Base-by-base conservation (phyloP, 2,329 filamentous ascomycete genomes). In the Penicillium psychrosexuale region DNA sequence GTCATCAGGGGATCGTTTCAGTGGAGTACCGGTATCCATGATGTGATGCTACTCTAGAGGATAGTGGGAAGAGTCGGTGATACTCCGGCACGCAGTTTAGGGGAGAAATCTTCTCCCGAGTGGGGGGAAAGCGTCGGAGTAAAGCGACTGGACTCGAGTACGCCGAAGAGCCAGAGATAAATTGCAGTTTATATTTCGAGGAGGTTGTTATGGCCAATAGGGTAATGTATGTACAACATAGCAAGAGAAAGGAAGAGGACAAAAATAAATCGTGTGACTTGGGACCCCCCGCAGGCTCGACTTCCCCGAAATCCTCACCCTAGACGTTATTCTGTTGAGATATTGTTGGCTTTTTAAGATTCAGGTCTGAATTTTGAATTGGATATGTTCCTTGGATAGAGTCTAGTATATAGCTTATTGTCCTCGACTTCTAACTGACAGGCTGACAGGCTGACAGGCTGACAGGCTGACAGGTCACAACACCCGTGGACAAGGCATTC, bases 1-100 rank as follows among this genome's bases (percentile, higher is more conserved):
- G 22, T 73, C 71, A 50, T 65, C 66, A 15, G 71, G 70, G 22
- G 72, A 72, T 36, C 71, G 69, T 58, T 74, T 74, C 62, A 68
- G 66, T 55, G 65, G 66, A 60, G 65, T 63, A 30, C 56, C 58
- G 30, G 57, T 55, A 58, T 63, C 58, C 62, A 67, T 64, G 40
- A 42, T 48, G 51, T 30, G 47, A 49, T 17, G 12, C 34, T 38
- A 47, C 3, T 38, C 15, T 59, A 42, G 22, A 33, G 39, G n/a
- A 42, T 28, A 45, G 12, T 33, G 19, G 54, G 30, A 40, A 36
- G 36, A 45, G 39, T 66, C 61, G 59, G 61, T 53, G 59, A 64
- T 61, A 57, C 62, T 63, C 64, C 64, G 58, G 46, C 28, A 49
- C 64, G 51, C 36, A 58, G 48, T 53, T 60, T 55, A 55, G 60